Evolutionary conservation across 495 filamentous ascomycete genomes (phyloP), one percentile per base, ranked within the genome.

Genomic region (Terfezia claveryi): DNA sequence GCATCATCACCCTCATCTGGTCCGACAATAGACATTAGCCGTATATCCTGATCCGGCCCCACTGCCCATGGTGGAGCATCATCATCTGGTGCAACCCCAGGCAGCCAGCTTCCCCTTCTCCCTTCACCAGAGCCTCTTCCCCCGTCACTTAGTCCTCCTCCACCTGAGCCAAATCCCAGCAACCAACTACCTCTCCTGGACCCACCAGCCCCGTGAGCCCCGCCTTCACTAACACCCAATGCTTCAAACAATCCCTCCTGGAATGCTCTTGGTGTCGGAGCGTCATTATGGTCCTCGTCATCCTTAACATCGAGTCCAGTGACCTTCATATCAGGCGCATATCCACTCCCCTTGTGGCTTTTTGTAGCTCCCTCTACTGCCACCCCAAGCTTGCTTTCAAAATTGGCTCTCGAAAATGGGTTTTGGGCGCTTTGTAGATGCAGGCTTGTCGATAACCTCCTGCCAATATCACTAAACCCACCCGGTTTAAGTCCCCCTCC

Each of bases 1-100:
- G 77, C 74, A 7, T 72, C 74, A 61, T 94, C 51, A 56, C 76
- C 73, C 57, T 78, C 75, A 58, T 74, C 73, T 16, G 66, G 66
- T 1, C 27, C 27, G 4, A 32, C 27, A 32, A 32, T 32, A 32
- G 27, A 32, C 27, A 32, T 32, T 32, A 49, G 64, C 59, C 23
- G 67, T 57, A 52, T 32, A 68, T 66, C 37, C 55, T 64, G 57
- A 57, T 67, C 55, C n/a, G 61, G 54, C 10, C 53, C 46, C 41
- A 59, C 55, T 23, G 38, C 57, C 57, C 57, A 66, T 16, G 63
- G 46, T 27, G 62, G 57, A n/a, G 59, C 51, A 2, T 59, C 49
- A 38, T 58, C 60, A 36, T 56, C 53, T 32, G 50, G 46, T 52
- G 54, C 52, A 36, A 60, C 54, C 23, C 62, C 54, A 27, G 66